Evolutionary conservation across 179 eudicot genomes (phyloP), one percentile per base, ranked within the genome.

Genomic region (Silene noctiflora): DNA sequence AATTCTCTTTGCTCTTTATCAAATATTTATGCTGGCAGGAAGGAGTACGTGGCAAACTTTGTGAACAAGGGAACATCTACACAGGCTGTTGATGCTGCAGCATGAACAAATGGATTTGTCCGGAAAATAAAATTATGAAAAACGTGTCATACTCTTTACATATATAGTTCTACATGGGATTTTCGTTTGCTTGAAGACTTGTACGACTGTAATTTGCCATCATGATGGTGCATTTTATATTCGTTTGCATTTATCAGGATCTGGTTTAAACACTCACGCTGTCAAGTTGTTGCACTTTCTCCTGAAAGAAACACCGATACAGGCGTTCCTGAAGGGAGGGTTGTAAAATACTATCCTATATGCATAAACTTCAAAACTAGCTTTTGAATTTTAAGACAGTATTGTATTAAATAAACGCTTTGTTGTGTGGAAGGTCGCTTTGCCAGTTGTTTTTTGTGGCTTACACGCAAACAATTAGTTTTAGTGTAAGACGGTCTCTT

Each of bases 11-110:
- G 21, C 20, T 59, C 44, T 19, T 29, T 12, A 73, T 14, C 22
- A 22, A 21, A 29, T 42, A 3, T n/a, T 67, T 62, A 24, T 62
- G 22, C 73, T 76, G 74, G 58, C 90, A 91, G 96, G 87, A 88
- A 88, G 81, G 86, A 87, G 81, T 91, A 89, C 75, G 48, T 89
- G 77, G 84, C 80, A 12, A 81, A 76, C 56, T 89, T 91, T 77
- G 74, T 84, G 78, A 67, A 80, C 75, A 85, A 80, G 79, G 85
- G 58, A 56, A 73, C 77, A 64, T 81, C 87, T 65, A 79, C 76
- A 63, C 81, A 80, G 71, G 86, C 86, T 19, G 86, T 89, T 21
- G 81, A 87, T 78, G 86, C 96, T 24, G 78, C 91, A 48, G 93
- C 93, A 58, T 89, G 84, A 86, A 29, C 56, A 42, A 13, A 27